Evolutionary conservation across 805 yeast genomes (phyloP).

Genomic region (Martiniozyma abietophila): DNA sequence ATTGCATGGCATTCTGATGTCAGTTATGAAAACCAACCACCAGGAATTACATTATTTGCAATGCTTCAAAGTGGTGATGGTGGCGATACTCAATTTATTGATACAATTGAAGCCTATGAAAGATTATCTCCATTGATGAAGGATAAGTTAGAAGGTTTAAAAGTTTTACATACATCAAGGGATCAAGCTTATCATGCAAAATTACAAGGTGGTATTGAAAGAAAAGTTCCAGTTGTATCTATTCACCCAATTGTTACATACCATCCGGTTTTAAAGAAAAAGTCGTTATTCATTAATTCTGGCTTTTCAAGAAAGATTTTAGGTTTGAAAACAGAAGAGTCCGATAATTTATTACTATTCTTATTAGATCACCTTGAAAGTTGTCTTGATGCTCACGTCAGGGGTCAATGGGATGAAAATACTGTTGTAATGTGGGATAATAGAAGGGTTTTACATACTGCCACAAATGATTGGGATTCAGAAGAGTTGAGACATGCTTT

Average conservation of each 20-base stretch:
- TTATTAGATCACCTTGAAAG: constrained; percentile 43
- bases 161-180: constrained; percentile 60
- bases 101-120: constrained; percentile 59
- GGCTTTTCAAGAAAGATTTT: constrained; percentile 58
- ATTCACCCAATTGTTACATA: constrained; percentile 63
- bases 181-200: constrained; percentile 59
- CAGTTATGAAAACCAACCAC: constrained; percentile 65
- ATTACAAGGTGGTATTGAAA: constrained; percentile 49
- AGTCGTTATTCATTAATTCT: constrained; percentile 46
- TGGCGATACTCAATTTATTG: constrained; percentile 71
- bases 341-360: constrained; percentile 49
- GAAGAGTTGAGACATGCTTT: constrained; percentile 62
- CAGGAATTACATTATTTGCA: constrained; percentile 59
- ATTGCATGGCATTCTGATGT: constrained; percentile 66
- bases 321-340: constrained; percentile 66
- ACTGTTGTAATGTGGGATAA: constrained; percentile 75
- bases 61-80: constrained; percentile 49
- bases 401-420: constrained; percentile 63
- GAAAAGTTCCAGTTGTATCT: constrained; percentile 54
- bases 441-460: constrained; percentile 60
- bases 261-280: constrained; percentile 63
- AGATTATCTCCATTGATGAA: constrained; percentile 61
- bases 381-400: constrained; percentile 51
- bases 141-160: constrained; percentile 47
- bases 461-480: constrained; percentile 62